These are phyloP conservation scores for Kuraishia borneana DNA, from an alignment of 805 yeast species.

Conservation along the genomic window DNA sequence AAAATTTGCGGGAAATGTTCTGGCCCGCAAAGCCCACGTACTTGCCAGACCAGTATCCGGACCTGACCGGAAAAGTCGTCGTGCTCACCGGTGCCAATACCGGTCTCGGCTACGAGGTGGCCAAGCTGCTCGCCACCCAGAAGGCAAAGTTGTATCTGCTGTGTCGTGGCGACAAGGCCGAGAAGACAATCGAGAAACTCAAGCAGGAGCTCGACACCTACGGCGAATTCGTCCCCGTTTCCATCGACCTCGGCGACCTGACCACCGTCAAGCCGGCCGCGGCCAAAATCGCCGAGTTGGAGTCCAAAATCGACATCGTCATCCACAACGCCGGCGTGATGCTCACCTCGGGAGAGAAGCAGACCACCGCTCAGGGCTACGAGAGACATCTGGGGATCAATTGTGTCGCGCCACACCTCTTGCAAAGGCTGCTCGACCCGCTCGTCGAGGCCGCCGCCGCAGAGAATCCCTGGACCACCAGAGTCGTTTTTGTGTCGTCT, in stretches of 20 bases:
- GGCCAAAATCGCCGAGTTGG: conserved; percentile 13
- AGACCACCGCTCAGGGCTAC: conserved; percentile 33
- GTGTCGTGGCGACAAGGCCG: conserved; percentile 24
- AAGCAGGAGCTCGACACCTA: conserved; percentile 8
- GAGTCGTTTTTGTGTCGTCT: conserved; percentile 37
- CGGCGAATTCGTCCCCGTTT: conserved; percentile 12
- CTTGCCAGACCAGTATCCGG: conserved; percentile 20
- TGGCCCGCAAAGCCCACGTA: conserved; percentile 11
- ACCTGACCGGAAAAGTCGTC: conserved; percentile 19
- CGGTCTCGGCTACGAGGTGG: conserved; percentile 22
- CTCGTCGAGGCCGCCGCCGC: conserved; percentile 22
- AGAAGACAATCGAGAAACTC: conserved; percentile 15
- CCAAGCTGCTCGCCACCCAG: conserved; percentile 17
- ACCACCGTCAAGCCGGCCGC: conserved; percentile 26
- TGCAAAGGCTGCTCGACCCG: conserved; percentile 27
- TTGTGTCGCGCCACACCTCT: conserved; percentile 31
- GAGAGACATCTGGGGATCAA: conserved; percentile 37
- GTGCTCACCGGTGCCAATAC: conserved; percentile 22
- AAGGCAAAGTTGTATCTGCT: conserved; percentile 24
- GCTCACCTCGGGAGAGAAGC: conserved; percentile 23
- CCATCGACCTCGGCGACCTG: conserved; percentile 29
- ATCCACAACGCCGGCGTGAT: conserved; percentile 36
- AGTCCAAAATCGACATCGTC: conserved; percentile 21
- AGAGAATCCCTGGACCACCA: conserved; percentile 12
- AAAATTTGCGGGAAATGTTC: no score